phyloP scores from a whole-genome alignment of 805 yeast genomes.

The Ogataea trehalophila region DNA sequence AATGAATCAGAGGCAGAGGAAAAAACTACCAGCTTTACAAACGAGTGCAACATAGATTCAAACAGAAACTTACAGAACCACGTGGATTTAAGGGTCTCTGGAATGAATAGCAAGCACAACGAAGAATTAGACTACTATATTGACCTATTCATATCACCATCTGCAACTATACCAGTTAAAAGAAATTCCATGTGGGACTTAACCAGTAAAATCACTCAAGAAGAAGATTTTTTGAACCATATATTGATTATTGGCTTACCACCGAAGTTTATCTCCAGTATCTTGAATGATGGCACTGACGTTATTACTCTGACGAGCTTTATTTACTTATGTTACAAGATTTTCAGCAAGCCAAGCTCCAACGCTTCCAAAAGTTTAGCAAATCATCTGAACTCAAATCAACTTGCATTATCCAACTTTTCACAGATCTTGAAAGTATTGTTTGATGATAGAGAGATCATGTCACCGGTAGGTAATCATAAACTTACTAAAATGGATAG shows the following conservation, averaged over 20 bases:
- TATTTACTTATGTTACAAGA: conserved; percentile 2
- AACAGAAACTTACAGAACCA: conserved; percentile 17
- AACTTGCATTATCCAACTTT: not conserved
- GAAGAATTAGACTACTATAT: conserved; percentile 13
- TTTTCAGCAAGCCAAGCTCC: conserved; percentile 1
- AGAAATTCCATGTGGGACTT: conserved; percentile 24
- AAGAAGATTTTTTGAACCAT: conserved; percentile 14
- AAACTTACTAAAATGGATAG: conserved; percentile 9
- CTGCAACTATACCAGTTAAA: conserved; percentile 11
- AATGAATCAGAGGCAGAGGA: conserved; percentile 8
- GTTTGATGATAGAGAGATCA: not conserved
- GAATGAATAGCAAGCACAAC: conserved; percentile 20
- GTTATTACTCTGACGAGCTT: conserved; percentile 1
- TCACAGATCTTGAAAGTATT: not conserved
- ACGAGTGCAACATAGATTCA: not conserved
- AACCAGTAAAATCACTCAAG: conserved; percentile 18
- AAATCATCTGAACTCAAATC: not conserved
- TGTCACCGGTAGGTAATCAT: not conserved
- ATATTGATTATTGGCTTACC: conserved; percentile 13
- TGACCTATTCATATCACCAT: conserved; percentile 8
- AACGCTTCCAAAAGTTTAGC: conserved; percentile 1
- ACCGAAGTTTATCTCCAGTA: not conserved
- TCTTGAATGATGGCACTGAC: conserved; percentile 5
- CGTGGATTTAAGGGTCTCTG: conserved; percentile 30
- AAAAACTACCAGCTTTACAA: conserved; percentile 14